Evolutionary conservation across 306 rosid species (phyloP).

Genomic region (Inga oerstediana): DNA sequence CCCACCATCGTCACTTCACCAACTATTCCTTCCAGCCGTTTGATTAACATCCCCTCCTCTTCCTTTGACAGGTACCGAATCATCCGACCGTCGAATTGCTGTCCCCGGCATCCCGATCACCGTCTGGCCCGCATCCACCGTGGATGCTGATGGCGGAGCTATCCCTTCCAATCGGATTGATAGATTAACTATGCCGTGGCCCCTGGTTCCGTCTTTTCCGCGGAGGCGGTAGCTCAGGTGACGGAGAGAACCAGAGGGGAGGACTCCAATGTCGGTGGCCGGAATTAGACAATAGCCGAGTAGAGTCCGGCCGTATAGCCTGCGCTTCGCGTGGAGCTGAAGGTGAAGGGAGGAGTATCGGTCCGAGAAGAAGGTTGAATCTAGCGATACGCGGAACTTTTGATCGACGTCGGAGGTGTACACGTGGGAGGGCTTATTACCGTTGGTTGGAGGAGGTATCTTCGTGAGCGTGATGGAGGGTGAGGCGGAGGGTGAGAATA

Average conservation of each 20-base stretch:
- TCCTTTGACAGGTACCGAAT: background rate
- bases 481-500: conserved; percentile 28
- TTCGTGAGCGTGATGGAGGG: conserved; percentile 60
- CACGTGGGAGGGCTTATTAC: conserved; percentile 1
- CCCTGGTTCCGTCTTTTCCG: conserved; percentile 55
- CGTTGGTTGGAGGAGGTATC: conserved; percentile 27
- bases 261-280: conserved; percentile 50
- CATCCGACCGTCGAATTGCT: background rate
- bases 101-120: conserved; percentile 64
- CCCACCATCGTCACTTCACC: background rate
- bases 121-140: conserved; percentile 40
- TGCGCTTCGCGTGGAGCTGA: conserved; percentile 51
- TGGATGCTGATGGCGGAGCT: background rate
- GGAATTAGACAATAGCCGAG: conserved; percentile 63
- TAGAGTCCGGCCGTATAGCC: conserved; percentile 50
- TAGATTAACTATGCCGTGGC: conserved; percentile 49
- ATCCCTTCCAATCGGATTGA: conserved; percentile 37
- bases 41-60: background rate
- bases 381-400: conserved; percentile 49
- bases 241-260: conserved; percentile 39
- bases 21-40: background rate
- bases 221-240: conserved; percentile 66
- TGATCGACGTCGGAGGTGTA: conserved; percentile 32
- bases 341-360: conserved; percentile 45
- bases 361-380: conserved; percentile 49